Conservation (phyloP, 139 green algal species). For the Tetradesmus lagerheimii region DNA sequence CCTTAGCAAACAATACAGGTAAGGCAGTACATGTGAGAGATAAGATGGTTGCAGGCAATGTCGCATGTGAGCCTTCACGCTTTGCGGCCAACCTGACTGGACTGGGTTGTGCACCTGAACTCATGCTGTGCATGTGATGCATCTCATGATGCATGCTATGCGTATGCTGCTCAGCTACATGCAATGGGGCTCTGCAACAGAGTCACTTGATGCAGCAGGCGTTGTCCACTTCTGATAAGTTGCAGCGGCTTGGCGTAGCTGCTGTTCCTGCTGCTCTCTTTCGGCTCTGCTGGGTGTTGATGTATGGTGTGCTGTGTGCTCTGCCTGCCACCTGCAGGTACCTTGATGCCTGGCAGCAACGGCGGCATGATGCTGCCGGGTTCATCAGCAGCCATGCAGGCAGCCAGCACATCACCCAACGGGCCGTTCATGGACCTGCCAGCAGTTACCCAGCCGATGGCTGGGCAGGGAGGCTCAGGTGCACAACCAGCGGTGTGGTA, state of each 20-base stretch:
- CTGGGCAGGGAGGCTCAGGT: not conserved
- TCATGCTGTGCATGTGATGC: not conserved
- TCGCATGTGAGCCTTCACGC: not conserved
- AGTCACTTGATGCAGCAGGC: no score
- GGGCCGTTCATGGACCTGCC: conserved; percentile 17
- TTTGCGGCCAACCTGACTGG: not conserved
- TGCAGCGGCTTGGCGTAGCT: not conserved
- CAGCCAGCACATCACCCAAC: not conserved
- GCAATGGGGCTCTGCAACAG: no score
- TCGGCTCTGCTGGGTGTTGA: not conserved
- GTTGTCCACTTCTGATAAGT: no score
- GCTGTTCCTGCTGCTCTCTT: not conserved
- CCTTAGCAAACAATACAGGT: conserved; percentile 7
- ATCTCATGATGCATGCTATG: not conserved
- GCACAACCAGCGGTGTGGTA: not conserved
- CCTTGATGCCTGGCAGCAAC: conserved; percentile 11
- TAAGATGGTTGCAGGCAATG: not conserved
- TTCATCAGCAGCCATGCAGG: conserved; percentile 19
- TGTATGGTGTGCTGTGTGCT: not conserved
- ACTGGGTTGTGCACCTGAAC: not conserved
- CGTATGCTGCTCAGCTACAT: not conserved
- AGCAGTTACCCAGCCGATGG: conserved; percentile 1
- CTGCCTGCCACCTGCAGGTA: not conserved
- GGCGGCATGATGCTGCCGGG: conserved; percentile 20
- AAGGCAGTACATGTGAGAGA: not conserved